These are phyloP conservation scores for Aspergillus hancockii DNA, from an alignment of 495 filamentous ascomycete species.

Conservation along the genomic window DNA sequence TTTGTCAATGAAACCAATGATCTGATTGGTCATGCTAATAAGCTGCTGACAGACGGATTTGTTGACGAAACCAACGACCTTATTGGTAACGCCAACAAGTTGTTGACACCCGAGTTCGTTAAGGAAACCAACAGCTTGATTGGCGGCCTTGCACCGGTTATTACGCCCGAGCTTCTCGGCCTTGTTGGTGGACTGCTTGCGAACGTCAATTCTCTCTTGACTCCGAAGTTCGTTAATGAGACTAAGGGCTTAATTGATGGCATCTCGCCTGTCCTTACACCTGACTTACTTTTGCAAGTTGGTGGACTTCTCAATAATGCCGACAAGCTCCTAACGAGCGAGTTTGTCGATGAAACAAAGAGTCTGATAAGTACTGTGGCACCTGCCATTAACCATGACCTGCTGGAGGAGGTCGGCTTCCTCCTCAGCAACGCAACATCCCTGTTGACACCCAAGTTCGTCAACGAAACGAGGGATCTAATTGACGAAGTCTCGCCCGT, in stretches of 20 bases:
- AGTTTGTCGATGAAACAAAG: constrained; percentile 40
- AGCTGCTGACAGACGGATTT: constrained; percentile 18
- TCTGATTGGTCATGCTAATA: constrained; percentile 22
- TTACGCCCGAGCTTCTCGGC: constrained; percentile 31
- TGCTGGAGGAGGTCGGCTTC: constrained; percentile 25
- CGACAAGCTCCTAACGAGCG: constrained; percentile 38
- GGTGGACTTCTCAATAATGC: constrained; percentile 39
- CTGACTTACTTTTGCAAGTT: constrained; percentile 33
- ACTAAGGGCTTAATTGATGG: constrained; percentile 42
- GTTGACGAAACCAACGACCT: constrained; percentile 38
- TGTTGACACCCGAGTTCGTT: constrained; percentile 45
- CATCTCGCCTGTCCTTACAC: constrained; percentile 40
- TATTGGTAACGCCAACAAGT: constrained; percentile 37
- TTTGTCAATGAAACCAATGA: constrained; percentile 46
- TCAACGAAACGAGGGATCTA: constrained; percentile 44
- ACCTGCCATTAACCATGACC: constrained; percentile 34
- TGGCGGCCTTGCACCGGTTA: constrained; percentile 32
- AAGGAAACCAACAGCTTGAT: constrained; percentile 42
- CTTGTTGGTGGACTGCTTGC: constrained; percentile 31
- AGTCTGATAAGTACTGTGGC: constrained; percentile 40
- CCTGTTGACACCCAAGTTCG: constrained; percentile 40
- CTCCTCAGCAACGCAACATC: constrained; percentile 40
- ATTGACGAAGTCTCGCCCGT: constrained; percentile 38
- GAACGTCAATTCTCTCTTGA: constrained; percentile 44
- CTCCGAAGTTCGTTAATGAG: constrained; percentile 42